These are phyloP conservation scores for Suhomyces wounanorum DNA, from an alignment of 1,139 yeast species.

Conservation along the genomic window DNA sequence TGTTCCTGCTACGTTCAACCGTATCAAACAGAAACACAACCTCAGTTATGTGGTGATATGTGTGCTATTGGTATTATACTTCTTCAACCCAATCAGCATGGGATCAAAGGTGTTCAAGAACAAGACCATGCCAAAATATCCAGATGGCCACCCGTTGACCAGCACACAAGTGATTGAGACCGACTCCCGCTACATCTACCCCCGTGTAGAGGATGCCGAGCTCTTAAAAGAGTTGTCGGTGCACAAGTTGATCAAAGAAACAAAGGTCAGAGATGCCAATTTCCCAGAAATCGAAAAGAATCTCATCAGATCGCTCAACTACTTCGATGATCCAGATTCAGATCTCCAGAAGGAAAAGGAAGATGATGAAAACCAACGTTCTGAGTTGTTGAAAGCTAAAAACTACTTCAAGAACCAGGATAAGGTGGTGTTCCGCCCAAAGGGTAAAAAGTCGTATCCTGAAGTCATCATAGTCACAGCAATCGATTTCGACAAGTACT, in stretches of 20 bases:
- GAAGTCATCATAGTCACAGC: slow-evolving; percentile 79
- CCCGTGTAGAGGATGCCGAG: slow-evolving; percentile 67
- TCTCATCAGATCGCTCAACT: slow-evolving; percentile 39
- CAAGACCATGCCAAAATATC: slow-evolving; percentile 23
- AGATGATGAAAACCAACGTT: slow-evolving; percentile 39
- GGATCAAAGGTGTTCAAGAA: slow-evolving; percentile 12
- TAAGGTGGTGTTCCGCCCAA: slow-evolving; percentile 54
- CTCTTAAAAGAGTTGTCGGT: slow-evolving; percentile 57
- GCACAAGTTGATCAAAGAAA: slow-evolving; percentile 49
- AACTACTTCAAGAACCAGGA: slow-evolving; percentile 67
- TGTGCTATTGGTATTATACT: slow-evolving; percentile 25
- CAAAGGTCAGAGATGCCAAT: slow-evolving; percentile 39
- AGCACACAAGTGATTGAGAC: slow-evolving; percentile 42
- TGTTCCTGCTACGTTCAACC: slow-evolving; percentile 36
- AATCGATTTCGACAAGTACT: slow-evolving; percentile 71
- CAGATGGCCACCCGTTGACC: slow-evolving; percentile 39
- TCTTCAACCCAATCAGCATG: slow-evolving; percentile 27
- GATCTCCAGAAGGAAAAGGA: slow-evolving; percentile 37
- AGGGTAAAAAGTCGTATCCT: slow-evolving; percentile 49
- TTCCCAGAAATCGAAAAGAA: slow-evolving; percentile 41
- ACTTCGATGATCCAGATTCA: slow-evolving; percentile 50
- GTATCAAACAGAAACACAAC: slow-evolving; percentile 21
- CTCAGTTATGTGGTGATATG: slow-evolving; percentile 20
- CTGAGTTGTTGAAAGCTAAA: slow-evolving; percentile 49
- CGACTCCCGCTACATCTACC: slow-evolving; percentile 57